Base-by-base conservation (phyloP, 2,329 filamentous ascomycete genomes). In the Graphilbum ipis-grandicollis region DNA sequence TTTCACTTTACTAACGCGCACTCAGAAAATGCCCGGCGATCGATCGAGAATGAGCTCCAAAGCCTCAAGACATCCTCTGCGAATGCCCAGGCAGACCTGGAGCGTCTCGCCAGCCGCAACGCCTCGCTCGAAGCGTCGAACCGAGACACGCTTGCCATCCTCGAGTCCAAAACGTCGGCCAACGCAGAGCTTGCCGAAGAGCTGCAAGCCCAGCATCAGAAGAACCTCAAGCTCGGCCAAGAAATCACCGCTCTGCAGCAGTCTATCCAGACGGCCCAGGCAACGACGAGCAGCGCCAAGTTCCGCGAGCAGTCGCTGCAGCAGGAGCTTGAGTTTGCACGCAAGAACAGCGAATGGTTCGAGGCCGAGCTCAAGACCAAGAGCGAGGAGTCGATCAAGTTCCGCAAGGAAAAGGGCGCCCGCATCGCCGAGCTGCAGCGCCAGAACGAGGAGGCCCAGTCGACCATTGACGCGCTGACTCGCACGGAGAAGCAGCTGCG, bases 301-400 rank as follows among this genome's bases (percentile, higher is more conserved):
- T 94, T 93, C 62, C 78, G 82, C 44, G 85, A 94, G 54, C 84
- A 94, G 51, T 80, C 76, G 22, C 63, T 96, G 12, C 77, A 90
- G 55, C 86, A 94, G 54, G 86, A 96, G 54, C 68, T 96, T 26
- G 84, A 93, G 31, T 66, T 92, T 39, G 74, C 88, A 15, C 85
- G 84, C 53, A 80, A 79, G 50, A 93, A 85, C 59, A 82, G 83
- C 45, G 88, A 96, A 48, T 98, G 85, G 81, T 79, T 90, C 39
- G 84, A 94, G 51, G 75, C 68, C 31, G 90, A 98, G 55, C 68
- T 96, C 18, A 88, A 93, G 61, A 86, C 82, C 1, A 93, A 93
- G 59, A 78, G 72, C 43, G 72, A 77, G 9, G 90, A 98, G 52
- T 75, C 84, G 34, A 71, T 88, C 46, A 93, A 86, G 51, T 88